phyloP scores from a whole-genome alignment of 2,329 filamentous ascomycete genomes.

The Pestalotiopsis sp. region DNA sequence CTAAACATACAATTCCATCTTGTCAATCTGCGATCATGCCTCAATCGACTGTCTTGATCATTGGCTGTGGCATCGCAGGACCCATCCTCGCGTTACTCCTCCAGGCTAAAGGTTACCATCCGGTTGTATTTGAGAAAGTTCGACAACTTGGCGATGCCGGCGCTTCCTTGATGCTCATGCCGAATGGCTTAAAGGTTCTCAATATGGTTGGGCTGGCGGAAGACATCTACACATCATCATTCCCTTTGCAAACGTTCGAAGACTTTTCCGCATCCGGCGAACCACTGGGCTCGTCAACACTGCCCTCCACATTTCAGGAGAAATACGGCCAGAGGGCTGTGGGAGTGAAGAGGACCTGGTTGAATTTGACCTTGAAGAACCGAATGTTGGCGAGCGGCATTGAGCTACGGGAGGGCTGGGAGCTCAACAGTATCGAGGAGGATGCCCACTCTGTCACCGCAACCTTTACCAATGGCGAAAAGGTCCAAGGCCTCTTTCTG shows the following conservation, averaged over 20 bases:
- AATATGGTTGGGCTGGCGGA: slow-evolving; percentile 20
- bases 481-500: slow-evolving; percentile 24
- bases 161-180: slow-evolving; percentile 27
- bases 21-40: background rate
- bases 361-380: slow-evolving; percentile 21
- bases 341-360: slow-evolving; percentile 22
- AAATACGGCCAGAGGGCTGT: slow-evolving; percentile 24
- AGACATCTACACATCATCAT: background rate
- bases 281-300: slow-evolving; percentile 20
- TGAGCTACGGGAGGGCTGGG: slow-evolving; percentile 27
- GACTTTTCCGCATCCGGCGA: slow-evolving; percentile 20
- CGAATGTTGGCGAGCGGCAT: slow-evolving; percentile 14
- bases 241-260: slow-evolving; percentile 20
- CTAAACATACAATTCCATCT: background rate
- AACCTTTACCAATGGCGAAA: slow-evolving; percentile 19
- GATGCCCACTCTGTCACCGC: slow-evolving; percentile 23
- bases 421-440: slow-evolving; percentile 23
- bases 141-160: slow-evolving; percentile 24
- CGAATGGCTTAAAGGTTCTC: slow-evolving; percentile 28
- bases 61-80: slow-evolving; percentile 27
- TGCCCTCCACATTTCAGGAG: slow-evolving; percentile 19
- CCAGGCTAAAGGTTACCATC: slow-evolving; percentile 26
- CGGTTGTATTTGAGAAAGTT: slow-evolving; percentile 28
- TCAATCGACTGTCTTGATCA: slow-evolving; percentile 21
- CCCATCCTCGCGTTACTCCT: slow-evolving; percentile 24